Evolutionary conservation across 164 flowering plant genomes (phyloP).

Genomic region (Akebia trifoliata): DNA sequence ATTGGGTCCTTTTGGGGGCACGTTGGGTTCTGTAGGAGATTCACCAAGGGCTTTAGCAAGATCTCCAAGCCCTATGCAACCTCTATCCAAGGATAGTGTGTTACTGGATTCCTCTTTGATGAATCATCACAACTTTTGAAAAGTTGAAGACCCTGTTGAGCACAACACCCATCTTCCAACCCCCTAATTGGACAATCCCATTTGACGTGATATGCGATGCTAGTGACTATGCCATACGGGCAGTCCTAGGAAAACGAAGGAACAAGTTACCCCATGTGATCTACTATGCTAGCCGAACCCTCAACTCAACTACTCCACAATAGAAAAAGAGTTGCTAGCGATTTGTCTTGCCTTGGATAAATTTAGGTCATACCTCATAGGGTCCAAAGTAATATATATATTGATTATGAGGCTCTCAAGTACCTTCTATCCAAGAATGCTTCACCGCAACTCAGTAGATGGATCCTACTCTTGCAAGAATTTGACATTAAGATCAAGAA

Average conservation of each 20-base stretch:
- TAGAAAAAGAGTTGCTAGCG: not conserved
- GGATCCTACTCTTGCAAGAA: not conserved
- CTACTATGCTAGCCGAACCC: not conserved
- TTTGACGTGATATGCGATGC: not conserved
- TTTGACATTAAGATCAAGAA: not conserved
- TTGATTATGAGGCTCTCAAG: not conserved
- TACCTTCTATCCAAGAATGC: not conserved
- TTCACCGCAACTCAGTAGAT: not conserved
- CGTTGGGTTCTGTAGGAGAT: not conserved
- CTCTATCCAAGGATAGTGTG: not conserved
- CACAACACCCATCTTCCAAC: not conserved
- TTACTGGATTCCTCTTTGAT: too few relatives aligned
- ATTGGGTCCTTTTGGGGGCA: not conserved
- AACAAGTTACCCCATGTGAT: not conserved
- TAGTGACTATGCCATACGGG: not conserved
- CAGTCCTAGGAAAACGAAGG: not conserved
- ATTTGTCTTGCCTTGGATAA: constrained; percentile 62
- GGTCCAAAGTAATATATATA: not conserved
- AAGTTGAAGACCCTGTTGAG: too few relatives aligned
- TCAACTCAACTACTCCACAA: not conserved
- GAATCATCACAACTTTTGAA: too few relatives aligned
- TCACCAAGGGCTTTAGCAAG: not conserved
- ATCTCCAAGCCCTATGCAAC: not conserved
- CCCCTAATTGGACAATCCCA: not conserved
- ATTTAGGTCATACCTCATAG: constrained; percentile 12